Percentiles rank a stretch among this genome's conserved stretches.
Conservation (phyloP, 805 yeast species). For the Yarrowia sp. region DNA sequence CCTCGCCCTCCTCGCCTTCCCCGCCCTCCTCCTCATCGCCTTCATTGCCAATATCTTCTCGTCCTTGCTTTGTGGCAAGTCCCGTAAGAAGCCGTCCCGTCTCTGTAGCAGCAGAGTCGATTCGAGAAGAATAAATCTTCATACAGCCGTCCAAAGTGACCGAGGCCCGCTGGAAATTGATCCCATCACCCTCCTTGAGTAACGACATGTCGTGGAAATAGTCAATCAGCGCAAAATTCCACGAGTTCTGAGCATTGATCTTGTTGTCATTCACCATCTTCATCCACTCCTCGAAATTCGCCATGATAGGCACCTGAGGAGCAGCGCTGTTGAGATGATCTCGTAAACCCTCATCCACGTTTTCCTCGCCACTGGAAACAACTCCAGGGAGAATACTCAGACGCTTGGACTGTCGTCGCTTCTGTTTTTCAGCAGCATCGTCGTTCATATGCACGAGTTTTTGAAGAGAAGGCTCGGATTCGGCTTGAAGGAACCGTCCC, state of each 20-base stretch:
- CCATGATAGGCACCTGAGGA: slow-evolving; percentile 44
- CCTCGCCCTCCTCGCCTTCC: slow-evolving; percentile 41
- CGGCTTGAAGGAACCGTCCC: slow-evolving; percentile 23
- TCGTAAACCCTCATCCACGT: slow-evolving; percentile 22
- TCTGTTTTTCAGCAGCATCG: slow-evolving; percentile 46
- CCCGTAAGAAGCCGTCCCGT: slow-evolving; percentile 86
- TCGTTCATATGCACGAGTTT: slow-evolving; percentile 44
- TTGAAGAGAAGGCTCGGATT: slow-evolving; percentile 17
- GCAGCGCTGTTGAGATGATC: slow-evolving; percentile 28
- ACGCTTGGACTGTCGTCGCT: slow-evolving; percentile 41
- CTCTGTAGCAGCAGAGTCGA: slow-evolving; percentile 89
- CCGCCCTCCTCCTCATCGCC: slow-evolving; percentile 43
- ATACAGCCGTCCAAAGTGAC: slow-evolving; percentile 95
- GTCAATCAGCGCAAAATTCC: slow-evolving; percentile 91
- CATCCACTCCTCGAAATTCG: slow-evolving; percentile 78
- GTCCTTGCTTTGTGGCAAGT: slow-evolving; percentile 54
- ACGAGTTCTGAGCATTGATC: slow-evolving; percentile 82
- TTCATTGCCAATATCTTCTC: slow-evolving; percentile 42
- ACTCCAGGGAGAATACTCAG: slow-evolving; percentile 31
- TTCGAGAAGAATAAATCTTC: slow-evolving; percentile 87
- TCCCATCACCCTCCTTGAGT: slow-evolving; percentile 74
- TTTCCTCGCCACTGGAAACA: not conserved
- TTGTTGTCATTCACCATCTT: slow-evolving; percentile 82
- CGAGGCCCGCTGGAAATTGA: slow-evolving; percentile 89
- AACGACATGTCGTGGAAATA: slow-evolving; percentile 85